phyloP scores from a whole-genome alignment of 129 eudicot genomes.

The Helianthus annuus region HanXRQr2.0-SUNRISE NC_035434.2:65512001-65512500 shows the following conservation, averaged over 20 bases:
- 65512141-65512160: no score
- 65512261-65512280: constrained; percentile 36
- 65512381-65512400: background rate
- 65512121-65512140: no score
- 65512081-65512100: no score
- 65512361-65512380: background rate
- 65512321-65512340: background rate
- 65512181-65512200: constrained; percentile 18
- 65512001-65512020: no score
- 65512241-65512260: constrained; percentile 28
- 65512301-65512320: constrained; percentile 39
- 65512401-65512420: background rate
- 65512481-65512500: constrained; percentile 8
- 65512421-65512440: constrained; percentile 19
- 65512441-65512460: constrained; percentile 6
- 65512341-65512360: background rate
- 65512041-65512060: no score
- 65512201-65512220: constrained; percentile 10
- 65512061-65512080: no score
- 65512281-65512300: constrained; percentile 35
- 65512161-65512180: background rate
- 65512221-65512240: constrained; percentile 34
- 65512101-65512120: no score
- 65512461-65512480: background rate
- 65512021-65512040: no score